Evolutionary conservation across 352 stramenopile species (phyloP), one percentile per base, ranked within the genome.

Genomic region (Phytophthora pini): DNA sequence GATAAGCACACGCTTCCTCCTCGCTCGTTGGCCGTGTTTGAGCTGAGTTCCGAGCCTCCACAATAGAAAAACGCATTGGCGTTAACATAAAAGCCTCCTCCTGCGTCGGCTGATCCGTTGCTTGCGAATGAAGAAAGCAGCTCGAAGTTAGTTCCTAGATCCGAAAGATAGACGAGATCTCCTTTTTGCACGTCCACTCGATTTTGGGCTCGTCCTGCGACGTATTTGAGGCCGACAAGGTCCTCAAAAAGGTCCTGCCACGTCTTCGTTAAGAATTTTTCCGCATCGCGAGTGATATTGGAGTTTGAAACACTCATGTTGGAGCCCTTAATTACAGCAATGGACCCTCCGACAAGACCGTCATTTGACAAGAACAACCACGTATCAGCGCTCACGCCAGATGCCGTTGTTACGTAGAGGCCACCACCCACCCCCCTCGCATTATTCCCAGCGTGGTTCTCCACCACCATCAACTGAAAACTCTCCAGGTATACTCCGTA

Each of bases 1-100:
- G 66, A 72, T 26, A 87, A 44, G 9, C 55, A 79, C 2, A 91
- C 53, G 29, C 82, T 82, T 8, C 82, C 82, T 0, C 82, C 82
- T 20, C 72, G 65, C 31, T 89, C 79, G 4, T 43, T 74, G 7
- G 75, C 82, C 12, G 31, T 63, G 44, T 88, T 89, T 27, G 81
- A 47, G 4, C 51, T 48, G 8, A 91, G 61, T 11, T 64, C 57
- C 1, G 72, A 75, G 3, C 65, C 17, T 1, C 40, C 8, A 4
- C 62, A 57, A 27, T 65, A 48, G 22, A 91, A 44, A 29, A 65
- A 41, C 3, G 74, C 72, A 26, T 65, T 60, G 22, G 31, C 50
- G 7, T 72, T 68, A 5, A 82, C 52, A 6, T 76, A 87, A 2
- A 70, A 60, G 0, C 67, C 82, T 15, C 82, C 82, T 3, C 82